Evolutionary conservation across 2,329 filamentous ascomycete genomes (phyloP).

Genomic region (Stagonosporopsis cucurbitacearum): DNA sequence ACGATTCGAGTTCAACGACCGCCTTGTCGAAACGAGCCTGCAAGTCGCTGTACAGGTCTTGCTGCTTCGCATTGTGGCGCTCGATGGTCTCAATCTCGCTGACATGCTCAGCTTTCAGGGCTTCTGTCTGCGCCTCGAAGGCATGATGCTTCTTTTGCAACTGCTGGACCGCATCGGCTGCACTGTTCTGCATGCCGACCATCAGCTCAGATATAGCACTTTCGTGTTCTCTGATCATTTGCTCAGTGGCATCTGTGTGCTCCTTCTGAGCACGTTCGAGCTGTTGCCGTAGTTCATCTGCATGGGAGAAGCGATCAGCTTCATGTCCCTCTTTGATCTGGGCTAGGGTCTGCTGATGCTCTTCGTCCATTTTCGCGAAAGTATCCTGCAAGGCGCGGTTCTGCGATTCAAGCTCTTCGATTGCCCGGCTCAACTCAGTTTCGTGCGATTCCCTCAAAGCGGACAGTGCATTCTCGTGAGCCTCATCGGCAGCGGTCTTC

Average conservation of each 20-base stretch:
- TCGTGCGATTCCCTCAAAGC: conserved; percentile 37
- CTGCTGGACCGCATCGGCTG: conserved; percentile 41
- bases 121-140: conserved; percentile 31
- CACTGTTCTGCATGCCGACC: conserved; percentile 43
- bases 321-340: conserved; percentile 39
- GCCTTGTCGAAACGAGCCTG: conserved; percentile 28
- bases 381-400: conserved; percentile 32
- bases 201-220: conserved; percentile 47
- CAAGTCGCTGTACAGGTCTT: conserved; percentile 23
- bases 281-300: conserved; percentile 32
- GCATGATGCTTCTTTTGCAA: conserved; percentile 44
- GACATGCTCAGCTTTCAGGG: conserved; percentile 25
- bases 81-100: conserved; percentile 32
- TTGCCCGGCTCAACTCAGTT: conserved; percentile 33
- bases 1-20: conserved; percentile 11
- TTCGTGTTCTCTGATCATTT: conserved; percentile 44
- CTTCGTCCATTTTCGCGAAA: conserved; percentile 34
- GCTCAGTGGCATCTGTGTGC: conserved; percentile 36
- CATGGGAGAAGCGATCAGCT: conserved; percentile 37
- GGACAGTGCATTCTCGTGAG: conserved; percentile 37
- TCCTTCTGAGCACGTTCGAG: conserved; percentile 38
- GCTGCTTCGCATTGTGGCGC: conserved; percentile 25
- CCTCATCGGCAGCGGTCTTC: conserved; percentile 32
- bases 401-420: conserved; percentile 35
- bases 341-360: conserved; percentile 42